Conservation (phyloP, 164 flowering plant species). For the Liriodendron chinense region DNA sequence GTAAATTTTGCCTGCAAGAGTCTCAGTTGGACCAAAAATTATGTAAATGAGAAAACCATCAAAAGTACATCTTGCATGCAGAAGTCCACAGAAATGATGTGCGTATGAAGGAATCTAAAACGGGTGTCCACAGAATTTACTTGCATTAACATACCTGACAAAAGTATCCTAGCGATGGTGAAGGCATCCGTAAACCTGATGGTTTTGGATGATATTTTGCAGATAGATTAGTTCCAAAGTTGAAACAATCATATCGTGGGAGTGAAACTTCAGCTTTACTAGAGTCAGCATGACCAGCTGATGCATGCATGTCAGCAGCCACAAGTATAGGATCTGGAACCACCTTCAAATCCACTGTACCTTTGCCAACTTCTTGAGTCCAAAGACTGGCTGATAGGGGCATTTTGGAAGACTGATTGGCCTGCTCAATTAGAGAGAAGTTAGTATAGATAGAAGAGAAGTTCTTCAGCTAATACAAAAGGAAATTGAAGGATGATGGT, state of each 20-base stretch:
- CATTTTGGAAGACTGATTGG: conserved; percentile 14
- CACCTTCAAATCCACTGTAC: conserved; percentile 17
- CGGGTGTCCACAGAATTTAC: background rate
- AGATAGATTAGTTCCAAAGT: conserved; percentile 25
- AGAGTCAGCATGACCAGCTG: conserved; percentile 13
- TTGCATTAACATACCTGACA: conserved; percentile 44
- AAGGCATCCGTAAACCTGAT: conserved; percentile 86
- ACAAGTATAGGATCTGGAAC: conserved; percentile 10
- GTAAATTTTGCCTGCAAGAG: conserved; percentile 49
- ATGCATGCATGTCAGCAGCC: conserved; percentile 15
- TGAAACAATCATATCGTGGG: conserved; percentile 17
- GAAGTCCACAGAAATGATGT: too few relatives aligned
- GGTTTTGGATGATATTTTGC: conserved; percentile 46
- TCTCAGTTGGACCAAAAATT: too few relatives aligned
- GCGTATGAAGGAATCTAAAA: background rate
- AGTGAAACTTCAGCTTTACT: conserved; percentile 18
- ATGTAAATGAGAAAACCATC: too few relatives aligned
- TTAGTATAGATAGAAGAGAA: background rate
- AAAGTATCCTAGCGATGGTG: conserved; percentile 82
- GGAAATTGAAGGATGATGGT: background rate
- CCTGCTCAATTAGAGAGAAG: conserved; percentile 26
- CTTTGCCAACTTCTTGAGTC: conserved; percentile 16
- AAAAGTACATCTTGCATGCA: too few relatives aligned
- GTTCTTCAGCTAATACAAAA: background rate
- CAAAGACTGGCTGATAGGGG: conserved; percentile 18